Base-by-base conservation (phyloP, 345 rosid species). In the Rhizophora apiculata region DNA sequence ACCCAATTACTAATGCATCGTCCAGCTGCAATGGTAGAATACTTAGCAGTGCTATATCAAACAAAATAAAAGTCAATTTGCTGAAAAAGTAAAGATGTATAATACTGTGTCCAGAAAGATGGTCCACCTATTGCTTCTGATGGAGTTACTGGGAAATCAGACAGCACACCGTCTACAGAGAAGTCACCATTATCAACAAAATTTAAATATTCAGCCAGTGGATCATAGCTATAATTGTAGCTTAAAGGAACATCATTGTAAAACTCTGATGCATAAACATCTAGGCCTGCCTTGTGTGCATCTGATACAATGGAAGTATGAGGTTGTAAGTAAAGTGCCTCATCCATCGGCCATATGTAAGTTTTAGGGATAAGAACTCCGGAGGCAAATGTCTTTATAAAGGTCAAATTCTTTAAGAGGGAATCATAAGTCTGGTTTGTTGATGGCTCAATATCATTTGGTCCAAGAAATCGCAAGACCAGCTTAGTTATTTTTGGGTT, bases 131-230 rank as follows among this genome's bases (percentile, higher is more conserved):
- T 75, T 56, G 98, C 90, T 2, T 64, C 87, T 1, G 98, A 86
- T 29, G 95, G 85, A 48, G 96, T 88, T 54, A 90, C 72, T 20
- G 99, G 98, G 78, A 92, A 95, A 82, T 95, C 98, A 64, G 96
- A 73, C 64, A 95, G 69, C 51, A 95, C 69, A 30, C 99, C 98
- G 75, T 95, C 99, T 68, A 92, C 96, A 19, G 98, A 84, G 81
- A 95, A 92, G 31, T 73, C 74, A 6, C 91, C 97, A 73, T 88
- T 88, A 85, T 95, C 87, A 24, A 92, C 32, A 76, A 86, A 92
- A 6, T 58, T 49, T 57, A 92, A 77, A 77, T 76, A 86, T 82
- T 95, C 99, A 8, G 85, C 77, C 36, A 89, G 52, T 0, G 98
- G 99, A 76, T 95, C 96, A 62, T 74, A 88, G 76, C 98, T 92